phyloP scores from a whole-genome alignment of 1,284 basidiomycete species.

The Lentinula novae-zelandiae region DNA sequence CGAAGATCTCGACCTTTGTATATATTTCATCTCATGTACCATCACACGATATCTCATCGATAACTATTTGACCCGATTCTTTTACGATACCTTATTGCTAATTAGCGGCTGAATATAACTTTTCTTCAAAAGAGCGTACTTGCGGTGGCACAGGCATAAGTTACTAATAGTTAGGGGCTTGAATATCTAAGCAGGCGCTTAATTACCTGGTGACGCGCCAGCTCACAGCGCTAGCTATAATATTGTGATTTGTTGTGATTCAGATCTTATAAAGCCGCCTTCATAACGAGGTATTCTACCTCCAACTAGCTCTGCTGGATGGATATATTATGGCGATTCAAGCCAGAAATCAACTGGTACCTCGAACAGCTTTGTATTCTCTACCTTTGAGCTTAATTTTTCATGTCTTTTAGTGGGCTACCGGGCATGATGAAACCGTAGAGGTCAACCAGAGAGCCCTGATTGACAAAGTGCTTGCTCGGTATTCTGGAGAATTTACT shows the following conservation, averaged over 20 bases:
- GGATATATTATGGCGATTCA: conserved; percentile 2
- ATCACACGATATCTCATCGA: not conserved
- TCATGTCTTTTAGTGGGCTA: conserved; percentile 8
- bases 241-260: too few species aligned
- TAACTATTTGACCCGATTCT: too few species aligned
- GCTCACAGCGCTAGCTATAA: not conserved
- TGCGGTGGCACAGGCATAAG: too few species aligned
- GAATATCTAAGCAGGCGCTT: not conserved
- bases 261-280: too few species aligned
- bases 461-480: conserved; percentile 90
- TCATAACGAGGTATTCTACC: not conserved
- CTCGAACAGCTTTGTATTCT: not conserved
- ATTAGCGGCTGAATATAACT: too few species aligned
- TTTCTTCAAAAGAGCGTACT: too few species aligned
- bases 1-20: conserved; percentile 1
- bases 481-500: conserved; percentile 94
- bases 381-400: not conserved
- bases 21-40: not conserved
- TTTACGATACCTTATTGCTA: too few species aligned
- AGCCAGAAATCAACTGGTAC: conserved; percentile 5
- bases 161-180: not conserved
- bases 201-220: not conserved
- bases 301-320: not conserved
- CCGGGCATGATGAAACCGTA: conserved; percentile 15
- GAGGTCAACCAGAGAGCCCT: conserved; percentile 86